phyloP scores from a whole-genome alignment of 441 rosid genomes.

The Hura crepitans region DNA sequence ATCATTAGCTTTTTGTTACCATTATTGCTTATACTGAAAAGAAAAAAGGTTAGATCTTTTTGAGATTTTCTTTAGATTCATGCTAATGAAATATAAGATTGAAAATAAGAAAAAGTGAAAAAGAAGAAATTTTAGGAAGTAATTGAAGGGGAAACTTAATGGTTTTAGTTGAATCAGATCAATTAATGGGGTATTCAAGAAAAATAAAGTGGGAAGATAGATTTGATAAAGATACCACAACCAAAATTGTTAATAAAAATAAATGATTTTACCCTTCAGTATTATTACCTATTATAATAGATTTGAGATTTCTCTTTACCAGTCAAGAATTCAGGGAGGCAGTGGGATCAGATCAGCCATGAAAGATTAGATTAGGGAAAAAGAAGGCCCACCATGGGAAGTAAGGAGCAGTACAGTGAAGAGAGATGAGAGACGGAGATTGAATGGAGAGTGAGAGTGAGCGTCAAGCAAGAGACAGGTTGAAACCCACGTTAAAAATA shows the following conservation, averaged over 20 bases:
- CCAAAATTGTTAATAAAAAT: conserved; percentile 8
- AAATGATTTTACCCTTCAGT: neutral
- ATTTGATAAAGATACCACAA: conserved; percentile 22
- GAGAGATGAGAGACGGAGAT: conserved; percentile 4
- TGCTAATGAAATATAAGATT: neutral
- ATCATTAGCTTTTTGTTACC: conserved; percentile 30
- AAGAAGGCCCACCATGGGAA: conserved; percentile 20
- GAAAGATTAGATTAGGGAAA: conserved; percentile 8
- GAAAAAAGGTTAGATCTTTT: neutral
- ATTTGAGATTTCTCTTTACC: neutral
- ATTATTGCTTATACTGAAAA: conserved; percentile 28
- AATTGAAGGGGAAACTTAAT: conserved; percentile 3
- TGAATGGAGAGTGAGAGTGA: neutral
- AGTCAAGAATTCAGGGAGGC: conserved; percentile 9
- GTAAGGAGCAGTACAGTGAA: conserved; percentile 18
- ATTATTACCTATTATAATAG: neutral
- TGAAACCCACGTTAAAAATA: neutral
- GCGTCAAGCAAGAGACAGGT: conserved; percentile 6
- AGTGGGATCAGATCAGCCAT: conserved; percentile 20
- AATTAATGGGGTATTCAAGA: conserved; percentile 17
- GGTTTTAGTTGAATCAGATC: conserved; percentile 22
- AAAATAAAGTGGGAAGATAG: conserved; percentile 4
- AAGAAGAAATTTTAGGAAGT: neutral
- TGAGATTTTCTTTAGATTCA: conserved; percentile 6
- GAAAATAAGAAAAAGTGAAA: neutral